Conservation (phyloP, 2,329 filamentous ascomycete genomes). For the Aspergillus sp. region DNA sequence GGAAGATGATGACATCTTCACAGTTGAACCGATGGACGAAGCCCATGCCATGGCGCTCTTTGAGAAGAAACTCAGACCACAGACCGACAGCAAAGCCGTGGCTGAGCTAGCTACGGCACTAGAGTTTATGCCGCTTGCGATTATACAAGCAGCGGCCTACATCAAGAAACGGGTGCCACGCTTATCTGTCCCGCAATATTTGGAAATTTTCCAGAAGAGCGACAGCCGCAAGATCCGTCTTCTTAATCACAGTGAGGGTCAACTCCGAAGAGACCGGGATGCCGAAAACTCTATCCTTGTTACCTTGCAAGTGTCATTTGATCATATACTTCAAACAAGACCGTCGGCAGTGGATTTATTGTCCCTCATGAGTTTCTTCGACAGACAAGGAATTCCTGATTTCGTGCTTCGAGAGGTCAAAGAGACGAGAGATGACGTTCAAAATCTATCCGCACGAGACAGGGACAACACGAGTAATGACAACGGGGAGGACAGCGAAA, state of each 20-base stretch:
- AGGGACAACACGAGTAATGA: neutral
- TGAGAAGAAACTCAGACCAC: constrained; percentile 14
- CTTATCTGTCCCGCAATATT: constrained; percentile 6
- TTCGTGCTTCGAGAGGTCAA: constrained; percentile 6
- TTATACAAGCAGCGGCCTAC: constrained; percentile 15
- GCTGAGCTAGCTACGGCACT: constrained; percentile 6
- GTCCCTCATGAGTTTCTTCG: constrained; percentile 21
- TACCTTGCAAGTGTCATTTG: constrained; percentile 27
- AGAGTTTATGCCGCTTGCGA: constrained; percentile 22
- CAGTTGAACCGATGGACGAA: constrained; percentile 15
- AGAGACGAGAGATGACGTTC: too few species aligned
- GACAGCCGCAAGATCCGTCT: constrained; percentile 19
- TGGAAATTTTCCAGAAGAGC: constrained; percentile 23
- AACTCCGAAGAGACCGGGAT: constrained; percentile 12
- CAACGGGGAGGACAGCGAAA: neutral
- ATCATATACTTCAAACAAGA: constrained; percentile 14
- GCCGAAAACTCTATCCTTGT: constrained; percentile 16
- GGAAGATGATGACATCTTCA: constrained; percentile 7
- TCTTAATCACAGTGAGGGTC: constrained; percentile 18
- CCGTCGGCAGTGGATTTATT: constrained; percentile 17
- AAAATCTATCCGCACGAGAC: too few species aligned
- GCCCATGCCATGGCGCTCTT: constrained; percentile 20
- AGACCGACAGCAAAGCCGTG: neutral
- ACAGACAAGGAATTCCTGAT: constrained; percentile 19
- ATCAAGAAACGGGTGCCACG: constrained; percentile 10